Conservation (phyloP, 1,284 basidiomycete species). For the Trametes sp. region DNA sequence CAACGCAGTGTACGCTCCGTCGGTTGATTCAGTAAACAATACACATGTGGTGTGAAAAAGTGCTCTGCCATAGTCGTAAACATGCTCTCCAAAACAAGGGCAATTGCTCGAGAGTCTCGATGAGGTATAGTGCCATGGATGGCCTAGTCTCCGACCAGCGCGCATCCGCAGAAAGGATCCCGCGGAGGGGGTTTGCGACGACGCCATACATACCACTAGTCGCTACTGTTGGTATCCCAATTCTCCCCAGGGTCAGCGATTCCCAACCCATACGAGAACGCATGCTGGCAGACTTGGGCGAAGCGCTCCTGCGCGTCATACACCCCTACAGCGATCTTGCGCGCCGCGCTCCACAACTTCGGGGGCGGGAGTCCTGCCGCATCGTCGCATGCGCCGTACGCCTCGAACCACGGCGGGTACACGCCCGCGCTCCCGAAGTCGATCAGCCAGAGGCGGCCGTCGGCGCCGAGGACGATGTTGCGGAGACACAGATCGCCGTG, state of each 20-base stretch:
- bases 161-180: too few relatives aligned
- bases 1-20: too few relatives aligned
- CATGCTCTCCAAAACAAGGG: too few relatives aligned
- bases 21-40: too few relatives aligned
- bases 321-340: slow-evolving; percentile 10
- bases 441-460: slow-evolving; percentile 41
- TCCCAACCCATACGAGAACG: background rate
- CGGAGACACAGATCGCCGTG: slow-evolving; percentile 39
- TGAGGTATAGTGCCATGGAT: too few relatives aligned
- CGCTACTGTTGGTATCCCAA: too few relatives aligned
- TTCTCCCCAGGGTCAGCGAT: background rate
- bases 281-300: background rate
- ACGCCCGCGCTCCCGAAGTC: slow-evolving; percentile 41
- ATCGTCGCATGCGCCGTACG: background rate
- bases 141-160: too few relatives aligned
- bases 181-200: too few relatives aligned
- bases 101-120: too few relatives aligned
- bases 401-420: slow-evolving; percentile 44
- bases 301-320: slow-evolving; percentile 10
- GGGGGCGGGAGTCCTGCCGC: background rate
- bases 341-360: slow-evolving; percentile 14
- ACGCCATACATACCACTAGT: too few relatives aligned
- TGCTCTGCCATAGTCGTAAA: too few relatives aligned
- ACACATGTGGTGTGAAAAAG: too few relatives aligned
- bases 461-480: slow-evolving; percentile 39